Percentiles rank a stretch among this genome's conserved stretches.
Evolutionary conservation across 345 rosid species (phyloP).

Genomic region (Salix caprea): DNA sequence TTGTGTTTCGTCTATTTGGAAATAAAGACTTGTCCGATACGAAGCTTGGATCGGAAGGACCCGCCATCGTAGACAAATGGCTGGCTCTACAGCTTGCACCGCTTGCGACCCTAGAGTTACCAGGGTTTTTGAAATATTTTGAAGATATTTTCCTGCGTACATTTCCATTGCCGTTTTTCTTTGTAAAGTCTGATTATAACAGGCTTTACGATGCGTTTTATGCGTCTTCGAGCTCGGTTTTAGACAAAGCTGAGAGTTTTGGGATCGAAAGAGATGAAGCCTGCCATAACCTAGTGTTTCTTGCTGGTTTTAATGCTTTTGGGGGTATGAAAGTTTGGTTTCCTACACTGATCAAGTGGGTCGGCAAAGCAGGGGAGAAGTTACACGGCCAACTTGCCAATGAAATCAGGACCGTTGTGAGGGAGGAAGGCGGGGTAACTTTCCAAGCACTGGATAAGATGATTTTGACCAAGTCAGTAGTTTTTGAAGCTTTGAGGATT

Average conservation of each 20-base stretch:
- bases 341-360: conserved; percentile 41
- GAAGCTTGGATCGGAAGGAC: conserved; percentile 21
- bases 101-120: conserved; percentile 19
- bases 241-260: conserved; percentile 33
- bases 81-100: conserved; percentile 28
- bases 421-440: conserved; percentile 25
- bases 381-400: conserved; percentile 29
- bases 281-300: conserved; percentile 45
- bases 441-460: conserved; percentile 32
- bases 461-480: conserved; percentile 45
- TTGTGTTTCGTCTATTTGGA: conserved; percentile 15
- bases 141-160: conserved; percentile 29
- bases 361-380: conserved; percentile 33
- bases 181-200: conserved; percentile 26
- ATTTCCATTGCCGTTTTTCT: conserved; percentile 22
- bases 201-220: conserved; percentile 33
- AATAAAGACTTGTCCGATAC: conserved; percentile 22
- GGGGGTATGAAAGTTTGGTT: conserved; percentile 35
- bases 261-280: conserved; percentile 39
- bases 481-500: conserved; percentile 39
- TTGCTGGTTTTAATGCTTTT: conserved; percentile 32
- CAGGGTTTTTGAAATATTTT: conserved; percentile 7
- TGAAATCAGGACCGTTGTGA: conserved; percentile 38
- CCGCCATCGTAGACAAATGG: conserved; percentile 11
- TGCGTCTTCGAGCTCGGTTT: conserved; percentile 1